Percentiles rank a stretch among this genome's conserved stretches.
These are phyloP conservation scores for Royoungia palumana DNA, from an alignment of 768 basidiomycete genomes.

Conservation along the genomic window DNA sequence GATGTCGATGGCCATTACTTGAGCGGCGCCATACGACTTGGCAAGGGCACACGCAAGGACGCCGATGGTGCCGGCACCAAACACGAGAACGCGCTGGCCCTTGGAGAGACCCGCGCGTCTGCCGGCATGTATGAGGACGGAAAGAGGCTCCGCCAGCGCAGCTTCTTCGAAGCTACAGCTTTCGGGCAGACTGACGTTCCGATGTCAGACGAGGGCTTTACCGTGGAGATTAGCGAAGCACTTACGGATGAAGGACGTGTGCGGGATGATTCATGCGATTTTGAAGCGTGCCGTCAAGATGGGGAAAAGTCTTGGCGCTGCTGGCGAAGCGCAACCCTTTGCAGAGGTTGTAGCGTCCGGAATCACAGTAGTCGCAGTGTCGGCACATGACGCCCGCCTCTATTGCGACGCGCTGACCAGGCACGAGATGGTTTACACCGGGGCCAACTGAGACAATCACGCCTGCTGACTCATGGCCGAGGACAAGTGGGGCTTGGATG, in stretches of 20 bases:
- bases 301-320: constrained; percentile 88
- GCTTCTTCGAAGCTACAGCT: constrained; percentile 74
- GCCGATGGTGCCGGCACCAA: constrained; percentile 93
- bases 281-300: constrained; percentile 90
- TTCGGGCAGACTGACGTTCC: constrained; percentile 61
- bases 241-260: constrained; percentile 83
- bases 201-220: constrained; percentile 9
- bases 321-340: constrained; percentile 84
- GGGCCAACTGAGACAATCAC: constrained; percentile 80
- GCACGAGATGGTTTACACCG: constrained; percentile 56
- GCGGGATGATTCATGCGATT: constrained; percentile 86
- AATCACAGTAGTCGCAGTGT: constrained; percentile 62
- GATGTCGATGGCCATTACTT: constrained; percentile 82
- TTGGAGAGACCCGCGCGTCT: constrained; percentile 42
- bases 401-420: constrained; percentile 89
- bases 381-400: constrained; percentile 91
- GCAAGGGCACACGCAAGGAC: constrained; percentile 84
- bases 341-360: constrained; percentile 92
- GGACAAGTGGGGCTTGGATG: constrained; percentile 78
- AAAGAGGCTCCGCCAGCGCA: constrained; percentile 90
- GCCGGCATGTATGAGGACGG: constrained; percentile 73
- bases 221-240: constrained; percentile 14
- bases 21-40: constrained; percentile 62
- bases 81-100: constrained; percentile 77
- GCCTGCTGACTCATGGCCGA: constrained; percentile 94